Conservation (phyloP, 495 filamentous ascomycete genomes). For the Lophium mytilinum region DNA sequence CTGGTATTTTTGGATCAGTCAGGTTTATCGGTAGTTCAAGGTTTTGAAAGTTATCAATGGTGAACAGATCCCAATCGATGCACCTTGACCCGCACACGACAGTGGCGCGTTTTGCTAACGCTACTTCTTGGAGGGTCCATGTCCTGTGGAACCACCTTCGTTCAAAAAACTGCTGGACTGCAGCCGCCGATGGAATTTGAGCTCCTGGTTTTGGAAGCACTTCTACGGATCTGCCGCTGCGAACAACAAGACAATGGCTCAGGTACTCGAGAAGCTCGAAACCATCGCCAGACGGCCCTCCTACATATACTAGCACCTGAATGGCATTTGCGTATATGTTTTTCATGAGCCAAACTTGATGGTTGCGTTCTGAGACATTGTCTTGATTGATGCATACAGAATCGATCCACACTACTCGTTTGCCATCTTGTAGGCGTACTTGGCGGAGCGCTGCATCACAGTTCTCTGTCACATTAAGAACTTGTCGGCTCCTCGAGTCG, state of each 20-base stretch:
- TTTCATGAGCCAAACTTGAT: constrained; percentile 23
- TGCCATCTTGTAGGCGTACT: not conserved
- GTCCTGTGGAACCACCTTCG: not conserved
- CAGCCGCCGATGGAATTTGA: too few relatives aligned
- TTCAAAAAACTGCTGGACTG: not conserved
- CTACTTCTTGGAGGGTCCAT: not conserved
- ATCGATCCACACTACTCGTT: constrained; percentile 20
- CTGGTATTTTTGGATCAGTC: not conserved
- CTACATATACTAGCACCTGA: not conserved
- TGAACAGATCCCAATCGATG: not conserved
- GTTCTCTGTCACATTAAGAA: not conserved
- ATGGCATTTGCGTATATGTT: constrained; percentile 9
- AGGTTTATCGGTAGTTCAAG: not conserved
- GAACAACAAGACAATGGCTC: not conserved
- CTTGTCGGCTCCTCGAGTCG: not conserved
- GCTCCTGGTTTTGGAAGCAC: not conserved
- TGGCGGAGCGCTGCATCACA: constrained; percentile 5
- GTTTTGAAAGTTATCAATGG: not conserved
- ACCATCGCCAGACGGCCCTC: not conserved
- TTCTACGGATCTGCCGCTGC: not conserved
- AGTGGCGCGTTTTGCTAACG: not conserved
- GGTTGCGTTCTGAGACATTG: constrained; percentile 22
- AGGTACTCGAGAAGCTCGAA: not conserved
- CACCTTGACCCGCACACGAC: not conserved
- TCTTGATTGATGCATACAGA: constrained; percentile 28